Conservation (phyloP, 1,139 yeast species). For the Barnettozyma hawaiiensis region DNA sequence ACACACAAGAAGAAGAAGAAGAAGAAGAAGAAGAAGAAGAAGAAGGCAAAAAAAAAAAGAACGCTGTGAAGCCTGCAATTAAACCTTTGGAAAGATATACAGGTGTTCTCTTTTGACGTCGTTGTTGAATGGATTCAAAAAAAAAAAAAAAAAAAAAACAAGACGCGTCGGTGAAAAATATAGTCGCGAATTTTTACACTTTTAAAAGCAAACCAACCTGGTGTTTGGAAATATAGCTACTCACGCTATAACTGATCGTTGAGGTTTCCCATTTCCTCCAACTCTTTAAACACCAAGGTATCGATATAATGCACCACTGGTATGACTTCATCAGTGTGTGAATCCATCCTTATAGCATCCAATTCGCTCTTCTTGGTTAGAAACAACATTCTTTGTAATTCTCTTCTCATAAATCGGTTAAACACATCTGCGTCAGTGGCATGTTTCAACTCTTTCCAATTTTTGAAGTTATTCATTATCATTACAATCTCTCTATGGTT, state of each 20-base stretch:
- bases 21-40: too few relatives aligned
- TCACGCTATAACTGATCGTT: neutral
- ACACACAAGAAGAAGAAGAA: too few relatives aligned
- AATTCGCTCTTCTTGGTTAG: conserved; percentile 55
- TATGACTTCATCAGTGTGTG: neutral
- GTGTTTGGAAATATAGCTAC: neutral
- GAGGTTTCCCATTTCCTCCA: neutral
- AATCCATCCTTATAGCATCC: conserved; percentile 30
- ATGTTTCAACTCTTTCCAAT: conserved; percentile 23
- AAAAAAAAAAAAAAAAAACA: neutral
- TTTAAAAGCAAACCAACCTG: neutral
- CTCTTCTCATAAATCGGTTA: conserved; percentile 32
- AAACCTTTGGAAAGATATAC: neutral
- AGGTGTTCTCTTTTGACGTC: neutral
- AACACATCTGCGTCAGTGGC: conserved; percentile 3
- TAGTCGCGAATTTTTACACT: neutral
- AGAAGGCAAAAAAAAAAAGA: neutral
- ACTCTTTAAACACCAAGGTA: neutral
- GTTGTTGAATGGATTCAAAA: too few relatives aligned
- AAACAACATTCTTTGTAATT: conserved; percentile 49
- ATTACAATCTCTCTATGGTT: conserved; percentile 33
- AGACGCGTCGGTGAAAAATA: neutral
- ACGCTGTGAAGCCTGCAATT: too few relatives aligned
- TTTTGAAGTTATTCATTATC: conserved; percentile 31
- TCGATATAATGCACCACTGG: neutral